A percentile compares a stretch with the other conserved stretches of the same genome.
Conservation (phyloP, 176 grass and related monocot species). For the Pharus latifolius region DNA sequence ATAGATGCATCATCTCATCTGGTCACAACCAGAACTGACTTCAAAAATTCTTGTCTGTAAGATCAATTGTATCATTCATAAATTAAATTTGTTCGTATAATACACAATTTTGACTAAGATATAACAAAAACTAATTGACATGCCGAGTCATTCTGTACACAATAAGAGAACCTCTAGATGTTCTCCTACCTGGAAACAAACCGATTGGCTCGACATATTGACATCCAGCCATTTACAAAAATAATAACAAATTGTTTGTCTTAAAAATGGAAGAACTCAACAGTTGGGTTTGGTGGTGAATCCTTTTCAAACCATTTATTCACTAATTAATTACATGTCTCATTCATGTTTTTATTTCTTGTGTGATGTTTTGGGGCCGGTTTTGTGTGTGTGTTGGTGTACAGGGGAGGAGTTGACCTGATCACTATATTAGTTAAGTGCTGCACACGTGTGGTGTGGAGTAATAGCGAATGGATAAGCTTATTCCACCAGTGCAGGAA, state of each 20-base stretch:
- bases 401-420: not conserved
- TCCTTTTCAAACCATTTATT: conserved; percentile 21
- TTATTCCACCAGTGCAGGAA: not conserved
- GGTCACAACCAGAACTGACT: too few relatives aligned
- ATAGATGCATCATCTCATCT: too few relatives aligned
- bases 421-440: not conserved
- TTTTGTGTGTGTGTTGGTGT: not conserved
- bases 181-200: too few relatives aligned
- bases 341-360: not conserved
- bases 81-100: too few relatives aligned
- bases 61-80: too few relatives aligned
- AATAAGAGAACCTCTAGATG: too few relatives aligned
- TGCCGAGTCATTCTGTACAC: too few relatives aligned
- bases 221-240: not conserved
- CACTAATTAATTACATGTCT: not conserved
- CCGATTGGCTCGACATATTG: too few relatives aligned
- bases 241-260: not conserved
- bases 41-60: too few relatives aligned
- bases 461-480: not conserved
- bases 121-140: too few relatives aligned
- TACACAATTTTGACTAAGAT: too few relatives aligned
- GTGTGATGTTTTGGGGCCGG: not conserved
- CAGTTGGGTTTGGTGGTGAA: conserved; percentile 8
- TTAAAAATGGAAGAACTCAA: not conserved
- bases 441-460: not conserved